Evolutionary conservation across 768 basidiomycete species (phyloP), one percentile per base, ranked within the genome.

Genomic region (Tubosaeta sp.): DNA sequence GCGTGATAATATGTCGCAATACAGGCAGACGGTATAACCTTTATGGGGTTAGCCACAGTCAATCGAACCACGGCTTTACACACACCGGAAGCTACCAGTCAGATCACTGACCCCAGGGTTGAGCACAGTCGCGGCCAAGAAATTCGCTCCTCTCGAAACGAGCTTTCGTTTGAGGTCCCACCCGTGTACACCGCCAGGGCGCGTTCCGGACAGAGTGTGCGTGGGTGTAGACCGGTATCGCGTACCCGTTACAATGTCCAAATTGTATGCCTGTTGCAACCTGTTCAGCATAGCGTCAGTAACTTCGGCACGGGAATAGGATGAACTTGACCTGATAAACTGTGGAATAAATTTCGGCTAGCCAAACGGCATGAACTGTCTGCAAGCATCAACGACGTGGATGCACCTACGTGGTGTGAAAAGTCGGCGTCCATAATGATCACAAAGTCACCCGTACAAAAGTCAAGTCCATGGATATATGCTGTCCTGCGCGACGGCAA

Each of bases 341-440:
- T 94, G 86, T 5, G 90, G 91, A 50, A 95, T 94, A 67, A 94
- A 95, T 71, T 94, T 95, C 35, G 93, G 93, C 93, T 94, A 48
- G 25, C 14, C n/a, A 9, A 31, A 22, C 21, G 29, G 38, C 22
- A 46, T 62, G 32, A 56, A 46, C 44, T n/a, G 48, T 25, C 39
- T 21, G 27, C 43, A 24, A 22, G 40, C 36, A 2, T 13, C 29
- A 10, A 27, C n/a, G 2, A 2, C 4, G 25, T 16, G 1, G 25
- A 45, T 44, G n/a, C 18, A 71, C 87, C 40, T 71, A 92, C 92
- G 59, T 95, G 93, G 63, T 95, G 93, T 6, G 91, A 94, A 69
- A 95, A 94, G 71, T 95, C 93, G 45, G 93, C 93, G 60, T 95
- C 93, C 93, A 95, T 95, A 66, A 95, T 94, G 63, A 94, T 90